phyloP scores from a whole-genome alignment of 1,284 basidiomycete species.

The Melampsora americana region DNA sequence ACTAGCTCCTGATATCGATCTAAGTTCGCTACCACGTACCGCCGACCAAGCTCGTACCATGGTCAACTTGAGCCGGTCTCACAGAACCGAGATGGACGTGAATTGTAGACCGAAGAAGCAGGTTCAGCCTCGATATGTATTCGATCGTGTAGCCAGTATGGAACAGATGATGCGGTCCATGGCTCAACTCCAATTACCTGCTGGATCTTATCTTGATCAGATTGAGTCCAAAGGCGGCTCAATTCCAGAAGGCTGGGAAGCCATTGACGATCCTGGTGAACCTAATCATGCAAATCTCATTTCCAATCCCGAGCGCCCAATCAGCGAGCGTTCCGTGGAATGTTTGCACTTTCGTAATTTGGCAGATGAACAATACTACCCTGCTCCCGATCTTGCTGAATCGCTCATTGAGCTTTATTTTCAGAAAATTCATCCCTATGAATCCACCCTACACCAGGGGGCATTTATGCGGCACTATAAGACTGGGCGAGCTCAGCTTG shows the following conservation, averaged over 20 bases:
- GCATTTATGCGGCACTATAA: constrained; percentile 24
- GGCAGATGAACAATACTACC: not conserved
- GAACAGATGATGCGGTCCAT: not conserved
- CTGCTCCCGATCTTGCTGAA: constrained; percentile 14
- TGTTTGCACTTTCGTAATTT: not conserved
- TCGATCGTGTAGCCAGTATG: not conserved
- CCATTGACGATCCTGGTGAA: not conserved
- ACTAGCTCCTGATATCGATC: constrained; percentile 22
- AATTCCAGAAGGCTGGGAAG: not conserved
- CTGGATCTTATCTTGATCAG: not conserved
- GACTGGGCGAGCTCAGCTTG: not conserved
- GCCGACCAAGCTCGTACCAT: constrained; percentile 27
- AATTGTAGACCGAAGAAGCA: not conserved
- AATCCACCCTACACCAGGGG: constrained; percentile 8
- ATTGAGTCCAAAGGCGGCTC: not conserved
- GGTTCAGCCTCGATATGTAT: too few species aligned
- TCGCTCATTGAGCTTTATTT: constrained; percentile 21
- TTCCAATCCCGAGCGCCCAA: not conserved
- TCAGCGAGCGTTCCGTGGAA: not conserved
- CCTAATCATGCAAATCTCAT: not conserved
- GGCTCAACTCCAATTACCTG: not conserved
- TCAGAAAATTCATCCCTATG: constrained; percentile 15
- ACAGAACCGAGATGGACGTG: not conserved
- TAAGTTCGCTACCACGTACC: constrained; percentile 26
- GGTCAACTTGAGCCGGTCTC: constrained; percentile 12